Evolutionary conservation across 2,329 filamentous ascomycete species (phyloP), one percentile per base, ranked within the genome.

Genomic region (Keithomyces neogunnii): DNA sequence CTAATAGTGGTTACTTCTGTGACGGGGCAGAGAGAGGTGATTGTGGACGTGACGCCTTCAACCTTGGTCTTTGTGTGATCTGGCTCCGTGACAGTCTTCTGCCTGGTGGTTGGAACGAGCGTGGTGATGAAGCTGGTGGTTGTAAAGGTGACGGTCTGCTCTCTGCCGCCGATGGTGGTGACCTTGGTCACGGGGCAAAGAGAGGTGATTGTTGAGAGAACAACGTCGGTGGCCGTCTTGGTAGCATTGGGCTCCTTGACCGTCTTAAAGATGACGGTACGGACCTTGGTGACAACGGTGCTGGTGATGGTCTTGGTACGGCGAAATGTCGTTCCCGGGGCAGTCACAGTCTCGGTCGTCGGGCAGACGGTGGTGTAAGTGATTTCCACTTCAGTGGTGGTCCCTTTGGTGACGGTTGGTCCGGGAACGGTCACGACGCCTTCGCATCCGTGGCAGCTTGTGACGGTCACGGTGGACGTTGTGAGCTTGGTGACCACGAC

Each of bases 401-500:
- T 70, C 29, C 57, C 64, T 13, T 57, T 43, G 7, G 56, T 55
- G 11, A 66, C 56, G 2, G 64, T 68, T 8, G 63, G 66, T 10
- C 64, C 69, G 19, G 70, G 69, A 8, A 65, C 57, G 3, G 69
- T 72, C 35, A 66, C 64, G 2, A 66, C 67, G 28, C 62, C 63
- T n/a, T 57, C 58, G 51, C 71, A 69, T 31, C 64, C 67, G 13
- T 68, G 58, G 56, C 70, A 72, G 45, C 64, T 62, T 2, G 70
- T 73, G 36, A 74, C 64, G 8, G 65, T 66, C 29, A 74, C 60
- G 11, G 71, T 74, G 3, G 73, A 74, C 11, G 70, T 74, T 11
- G 70, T 71, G 53, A 65, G 64, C 35, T 65, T 61, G 5, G 73
- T 76, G 43, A 69, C 64, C 19, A 64, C 64, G 50, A 73, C 70